phyloP scores from a whole-genome alignment of 148 eudicot species.

The Talinum fruticosum region DNA sequence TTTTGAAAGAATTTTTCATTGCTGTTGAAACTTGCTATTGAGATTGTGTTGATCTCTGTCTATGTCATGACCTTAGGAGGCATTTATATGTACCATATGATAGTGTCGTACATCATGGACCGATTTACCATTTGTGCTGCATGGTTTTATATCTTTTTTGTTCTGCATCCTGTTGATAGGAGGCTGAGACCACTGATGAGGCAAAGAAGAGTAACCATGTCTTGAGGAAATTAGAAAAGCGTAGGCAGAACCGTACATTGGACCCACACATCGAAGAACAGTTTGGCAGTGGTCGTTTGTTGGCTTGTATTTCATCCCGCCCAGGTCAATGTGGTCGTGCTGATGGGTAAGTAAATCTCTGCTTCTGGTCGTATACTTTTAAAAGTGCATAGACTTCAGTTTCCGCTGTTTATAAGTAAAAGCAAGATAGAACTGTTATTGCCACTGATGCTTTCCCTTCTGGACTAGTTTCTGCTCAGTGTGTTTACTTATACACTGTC shows the following conservation, averaged over 20 bases:
- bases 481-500: too few relatives aligned
- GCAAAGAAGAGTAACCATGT: slow-evolving; percentile 74
- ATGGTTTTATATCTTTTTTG: background rate
- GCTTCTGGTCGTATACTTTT: background rate
- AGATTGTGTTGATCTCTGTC: too few relatives aligned
- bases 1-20: background rate
- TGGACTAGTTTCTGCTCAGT: too few relatives aligned
- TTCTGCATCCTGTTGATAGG: slow-evolving; percentile 29
- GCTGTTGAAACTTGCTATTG: too few relatives aligned
- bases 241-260: slow-evolving; percentile 46
- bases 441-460: too few relatives aligned
- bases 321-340: slow-evolving; percentile 85
- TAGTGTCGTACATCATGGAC: background rate
- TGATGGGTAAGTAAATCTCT: slow-evolving; percentile 51
- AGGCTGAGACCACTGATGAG: slow-evolving; percentile 51
- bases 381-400: background rate
- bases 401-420: too few relatives aligned
- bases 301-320: slow-evolving; percentile 73
- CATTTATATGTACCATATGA: background rate
- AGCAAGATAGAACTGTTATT: too few relatives aligned
- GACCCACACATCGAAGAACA: slow-evolving; percentile 72
- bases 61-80: background rate
- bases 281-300: slow-evolving; percentile 60
- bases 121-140: background rate
- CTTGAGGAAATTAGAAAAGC: slow-evolving; percentile 49